Conservation (phyloP, 116 monocot genomes). For the Phalaenopsis hybrid region DNA sequence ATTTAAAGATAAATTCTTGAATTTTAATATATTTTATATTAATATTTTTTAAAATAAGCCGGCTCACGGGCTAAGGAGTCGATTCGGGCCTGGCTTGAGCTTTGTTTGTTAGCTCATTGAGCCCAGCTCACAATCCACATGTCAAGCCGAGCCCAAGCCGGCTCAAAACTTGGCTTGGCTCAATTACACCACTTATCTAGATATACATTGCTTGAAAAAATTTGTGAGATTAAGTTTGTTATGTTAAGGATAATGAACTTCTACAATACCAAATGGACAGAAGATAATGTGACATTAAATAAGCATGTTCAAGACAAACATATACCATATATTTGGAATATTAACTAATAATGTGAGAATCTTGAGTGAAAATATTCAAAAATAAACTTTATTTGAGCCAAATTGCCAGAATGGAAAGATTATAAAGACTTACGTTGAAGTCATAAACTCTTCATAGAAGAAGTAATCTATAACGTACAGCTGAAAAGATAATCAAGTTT, state of each 20-base stretch:
- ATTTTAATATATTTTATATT: too few species aligned
- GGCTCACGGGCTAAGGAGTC: too few species aligned
- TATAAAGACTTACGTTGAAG: conserved; percentile 78
- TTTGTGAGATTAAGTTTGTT: not conserved
- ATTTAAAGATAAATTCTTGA: too few species aligned
- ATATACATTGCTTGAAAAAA: not conserved
- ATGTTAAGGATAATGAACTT: not conserved
- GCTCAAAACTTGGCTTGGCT: too few species aligned
- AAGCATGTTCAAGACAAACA: not conserved
- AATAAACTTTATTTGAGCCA: not conserved
- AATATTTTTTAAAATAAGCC: too few species aligned
- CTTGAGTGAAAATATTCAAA: too few species aligned
- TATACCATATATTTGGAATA: not conserved
- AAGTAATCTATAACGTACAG: conserved; percentile 81
- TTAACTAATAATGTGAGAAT: not conserved
- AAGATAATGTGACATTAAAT: not conserved
- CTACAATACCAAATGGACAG: not conserved
- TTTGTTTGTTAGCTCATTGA: too few species aligned
- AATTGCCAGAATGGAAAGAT: not conserved
- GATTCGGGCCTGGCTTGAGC: too few species aligned
- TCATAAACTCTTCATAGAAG: conserved; percentile 93
- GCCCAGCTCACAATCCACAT: not conserved
- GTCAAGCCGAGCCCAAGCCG: too few species aligned
- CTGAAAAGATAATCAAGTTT: conserved; percentile 25
- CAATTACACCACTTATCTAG: not conserved